These are phyloP conservation scores for Roridomyces roridus DNA, from an alignment of 768 basidiomycete genomes.

Conservation along the genomic window DNA sequence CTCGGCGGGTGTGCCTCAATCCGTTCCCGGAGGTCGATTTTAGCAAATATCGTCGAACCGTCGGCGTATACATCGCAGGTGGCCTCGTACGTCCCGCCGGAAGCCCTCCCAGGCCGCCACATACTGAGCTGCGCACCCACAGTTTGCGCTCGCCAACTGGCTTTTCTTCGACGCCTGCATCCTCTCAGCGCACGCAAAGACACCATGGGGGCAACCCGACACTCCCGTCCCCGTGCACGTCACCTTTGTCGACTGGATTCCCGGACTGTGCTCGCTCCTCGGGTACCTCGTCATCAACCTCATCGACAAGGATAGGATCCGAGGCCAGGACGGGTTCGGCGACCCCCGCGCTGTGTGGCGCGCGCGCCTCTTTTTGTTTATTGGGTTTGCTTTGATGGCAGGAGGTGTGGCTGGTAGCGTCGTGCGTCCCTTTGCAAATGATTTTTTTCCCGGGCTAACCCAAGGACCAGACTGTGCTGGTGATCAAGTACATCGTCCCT, in stretches of 20 bases:
- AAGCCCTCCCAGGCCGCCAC: background rate
- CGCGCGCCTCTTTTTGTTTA: slow-evolving; percentile 88
- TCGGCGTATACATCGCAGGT: slow-evolving; percentile 92
- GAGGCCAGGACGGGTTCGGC: slow-evolving; percentile 80
- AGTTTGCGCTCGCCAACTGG: slow-evolving; percentile 98
- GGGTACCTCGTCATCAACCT: slow-evolving; percentile 93
- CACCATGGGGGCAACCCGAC: slow-evolving; percentile 75
- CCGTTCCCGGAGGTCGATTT: slow-evolving; percentile 81
- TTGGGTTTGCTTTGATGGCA: slow-evolving; percentile 97
- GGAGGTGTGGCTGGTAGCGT: slow-evolving; percentile 97
- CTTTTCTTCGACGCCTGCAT: slow-evolving; percentile 93
- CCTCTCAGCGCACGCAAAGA: slow-evolving; percentile 83
- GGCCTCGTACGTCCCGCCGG: slow-evolving; percentile 71
- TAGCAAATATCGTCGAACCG: slow-evolving; percentile 77
- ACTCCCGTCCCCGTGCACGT: slow-evolving; percentile 74
- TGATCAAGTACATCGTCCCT: slow-evolving; percentile 88
- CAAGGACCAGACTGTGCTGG: slow-evolving; percentile 71
- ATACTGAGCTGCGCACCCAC: slow-evolving; percentile 15
- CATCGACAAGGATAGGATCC: slow-evolving; percentile 92
- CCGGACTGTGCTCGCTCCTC: slow-evolving; percentile 89
- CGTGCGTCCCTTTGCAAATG: slow-evolving; percentile 57
- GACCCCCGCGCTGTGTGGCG: slow-evolving; percentile 90
- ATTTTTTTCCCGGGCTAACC: background rate
- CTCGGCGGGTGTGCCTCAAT: slow-evolving; percentile 49
- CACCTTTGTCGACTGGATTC: slow-evolving; percentile 96